Percentiles rank a stretch among this genome's conserved stretches.
These are phyloP conservation scores for Solanum neorickii DNA, from an alignment of 257 asterid genomes.

Conservation along the genomic window DNA sequence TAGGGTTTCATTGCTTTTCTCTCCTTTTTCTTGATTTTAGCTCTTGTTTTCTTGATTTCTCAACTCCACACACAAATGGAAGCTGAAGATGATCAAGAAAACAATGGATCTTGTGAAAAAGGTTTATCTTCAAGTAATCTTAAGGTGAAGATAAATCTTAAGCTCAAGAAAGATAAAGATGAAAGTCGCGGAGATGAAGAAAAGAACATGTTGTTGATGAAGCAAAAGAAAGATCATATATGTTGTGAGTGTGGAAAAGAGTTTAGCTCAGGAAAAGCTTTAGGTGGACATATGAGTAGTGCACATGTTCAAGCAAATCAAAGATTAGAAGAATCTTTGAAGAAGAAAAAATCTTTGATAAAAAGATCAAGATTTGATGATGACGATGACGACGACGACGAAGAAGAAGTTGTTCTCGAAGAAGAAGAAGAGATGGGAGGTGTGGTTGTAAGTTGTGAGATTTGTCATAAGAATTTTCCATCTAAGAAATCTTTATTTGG, in stretches of 20 bases:
- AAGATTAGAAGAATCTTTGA: slow-evolving; percentile 20
- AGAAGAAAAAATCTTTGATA: background rate
- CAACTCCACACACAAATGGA: background rate
- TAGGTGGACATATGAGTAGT: slow-evolving; percentile 78
- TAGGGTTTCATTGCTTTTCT: background rate
- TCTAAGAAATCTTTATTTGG: slow-evolving; percentile 43
- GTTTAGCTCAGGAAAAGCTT: slow-evolving; percentile 59
- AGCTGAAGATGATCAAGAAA: background rate
- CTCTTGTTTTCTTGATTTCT: background rate
- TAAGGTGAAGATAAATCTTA: background rate
- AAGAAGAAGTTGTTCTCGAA: background rate
- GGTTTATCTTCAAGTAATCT: background rate
- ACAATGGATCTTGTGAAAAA: background rate
- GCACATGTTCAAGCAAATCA: slow-evolving; percentile 63
- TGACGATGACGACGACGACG: background rate
- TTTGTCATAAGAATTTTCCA: slow-evolving; percentile 24
- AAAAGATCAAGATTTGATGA: background rate
- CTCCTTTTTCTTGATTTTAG: background rate
- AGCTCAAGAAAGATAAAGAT: background rate
- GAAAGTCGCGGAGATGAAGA: background rate
- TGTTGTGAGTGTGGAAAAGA: slow-evolving; percentile 34
- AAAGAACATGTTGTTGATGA: background rate
- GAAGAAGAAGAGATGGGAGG: background rate
- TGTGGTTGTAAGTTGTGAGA: background rate
- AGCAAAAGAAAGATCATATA: slow-evolving; percentile 6